phyloP scores from a whole-genome alignment of 345 rosid genomes.

The Cardamine occulta region DNA sequence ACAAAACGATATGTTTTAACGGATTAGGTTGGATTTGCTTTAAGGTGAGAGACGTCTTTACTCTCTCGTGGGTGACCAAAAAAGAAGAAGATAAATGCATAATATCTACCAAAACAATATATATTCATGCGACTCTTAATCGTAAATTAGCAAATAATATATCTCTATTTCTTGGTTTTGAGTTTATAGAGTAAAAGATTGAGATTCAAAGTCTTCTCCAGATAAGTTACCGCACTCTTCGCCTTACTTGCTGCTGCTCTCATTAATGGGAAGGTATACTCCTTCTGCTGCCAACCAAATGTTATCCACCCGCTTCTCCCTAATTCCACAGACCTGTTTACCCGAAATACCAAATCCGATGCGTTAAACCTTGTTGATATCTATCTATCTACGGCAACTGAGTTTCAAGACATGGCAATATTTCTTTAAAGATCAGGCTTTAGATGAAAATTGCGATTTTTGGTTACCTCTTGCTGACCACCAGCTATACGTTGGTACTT shows the following conservation, averaged over 20 bases:
- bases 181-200: constrained; percentile 31
- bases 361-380: not conserved
- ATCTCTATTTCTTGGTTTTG: constrained; percentile 33
- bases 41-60: too few relatives aligned
- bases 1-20: not conserved
- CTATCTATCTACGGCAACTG: not conserved
- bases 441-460: not conserved
- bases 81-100: not conserved
- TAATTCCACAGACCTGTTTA: constrained; percentile 76
- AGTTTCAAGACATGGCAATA: not conserved
- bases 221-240: constrained; percentile 20
- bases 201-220: constrained; percentile 19
- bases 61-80: not conserved
- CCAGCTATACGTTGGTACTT: constrained; percentile 97
- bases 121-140: constrained; percentile 19
- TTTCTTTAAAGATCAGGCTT: not conserved
- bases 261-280: constrained; percentile 78
- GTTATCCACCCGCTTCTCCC: constrained; percentile 85
- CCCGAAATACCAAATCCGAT: not conserved
- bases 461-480: constrained; percentile 96
- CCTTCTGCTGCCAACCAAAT: constrained; percentile 99
- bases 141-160: constrained; percentile 28
- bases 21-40: not conserved
- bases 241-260: constrained; percentile 50
- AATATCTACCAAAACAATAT: constrained; percentile 33